Evolutionary conservation across 2,329 filamentous ascomycete genomes (phyloP), one percentile per base, ranked within the genome.

Genomic region (Colletotrichum viniferum): DNA sequence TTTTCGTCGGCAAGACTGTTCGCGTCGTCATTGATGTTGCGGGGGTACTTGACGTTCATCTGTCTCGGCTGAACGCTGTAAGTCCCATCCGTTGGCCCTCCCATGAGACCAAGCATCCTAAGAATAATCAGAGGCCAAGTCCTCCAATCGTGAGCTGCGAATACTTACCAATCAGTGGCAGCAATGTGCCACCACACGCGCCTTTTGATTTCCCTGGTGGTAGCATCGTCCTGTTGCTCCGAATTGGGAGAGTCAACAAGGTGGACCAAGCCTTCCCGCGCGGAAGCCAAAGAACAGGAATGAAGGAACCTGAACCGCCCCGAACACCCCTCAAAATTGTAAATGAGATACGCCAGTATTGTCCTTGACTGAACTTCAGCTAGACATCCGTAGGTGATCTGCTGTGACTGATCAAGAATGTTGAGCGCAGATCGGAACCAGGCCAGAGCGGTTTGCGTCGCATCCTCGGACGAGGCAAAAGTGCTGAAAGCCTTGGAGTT

Each of bases 141-240:
- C 1, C 14, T 12, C 12, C 28, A 21, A 58, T 4, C 16, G 7
- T 28, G 13, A 4, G n/a, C 8, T 7, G n/a, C 5, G 7, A 9
- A 21, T 9, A 61, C 80, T 77, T 74, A 85, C 86, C 84, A 86
- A 74, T 87, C 85, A 6, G 82, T 84, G 1, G 83, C 79, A 12
- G 81, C 81, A 7, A 88, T 79, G 76, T 87, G 85, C 86, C 86
- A 88, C 86, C 86, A 88, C 5, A 87, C 77, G 61, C 86, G 81
- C 21, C 86, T 80, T 55, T 83, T 86, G 48, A 85, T 81, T 69
- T 88, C 86, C 7, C 77, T 79, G 38, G 80, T 81, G 4, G 76
- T 76, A 24, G 75, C 71, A 21, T 79, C 81, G 9, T 81, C 78
- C 21, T 73, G 43, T 4, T 79, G 78, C 1, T 77, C 77, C 8